Evolutionary conservation across 106 monocot species (phyloP), one percentile per base, ranked within the genome.

Genomic region (Dioscorea zingiberensis): DNA sequence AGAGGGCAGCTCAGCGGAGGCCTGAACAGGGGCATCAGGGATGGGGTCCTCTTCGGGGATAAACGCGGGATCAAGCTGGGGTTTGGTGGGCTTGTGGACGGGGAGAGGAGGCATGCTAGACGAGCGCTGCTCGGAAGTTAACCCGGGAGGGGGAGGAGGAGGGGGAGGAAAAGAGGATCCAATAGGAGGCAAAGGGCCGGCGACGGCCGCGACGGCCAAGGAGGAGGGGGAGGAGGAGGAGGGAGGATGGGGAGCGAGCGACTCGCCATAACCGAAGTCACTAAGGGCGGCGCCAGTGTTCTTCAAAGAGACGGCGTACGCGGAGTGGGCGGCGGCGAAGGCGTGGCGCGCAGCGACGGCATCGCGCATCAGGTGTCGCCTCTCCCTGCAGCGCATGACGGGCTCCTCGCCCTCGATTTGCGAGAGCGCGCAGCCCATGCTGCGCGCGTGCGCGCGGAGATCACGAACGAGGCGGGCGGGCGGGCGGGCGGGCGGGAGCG

Each of bases 361-460:
- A 13, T 61, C 60, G 59, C 73, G 66, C 83, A 97, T 83, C 46
- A 57, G 68, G 30, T 76, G 66, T 57, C 75, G 81, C 60, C 95
- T 85, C 5, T 86, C 85, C 69, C 73, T 85, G 85, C 95, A 97
- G 32, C 88, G 78, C 19, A 54, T 10, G 71, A 97, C 91, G 48
- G 81, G 76, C 72, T 88, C 95, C 72, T 91, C 91, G 64, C 70
- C 69, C 38, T 91, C 95, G 76, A 97, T 83, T 79, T 77, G 83
- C 56, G 95, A 97, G 48, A 88, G 95, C 28, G 77, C 68, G 62
- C 91, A 97, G 1, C 95, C 95, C 95, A 97, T 97, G 65, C 12
- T 0, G 0, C 38, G 38, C 1, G 38, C 3, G 4, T 12, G 23
- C 3, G 56, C 22, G 56, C 10, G n/a, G n/a, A n/a, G n/a, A n/a